These are phyloP conservation scores for Falciphora oryzae DNA, from an alignment of 2,329 filamentous ascomycete genomes.

Conservation along the genomic window DNA sequence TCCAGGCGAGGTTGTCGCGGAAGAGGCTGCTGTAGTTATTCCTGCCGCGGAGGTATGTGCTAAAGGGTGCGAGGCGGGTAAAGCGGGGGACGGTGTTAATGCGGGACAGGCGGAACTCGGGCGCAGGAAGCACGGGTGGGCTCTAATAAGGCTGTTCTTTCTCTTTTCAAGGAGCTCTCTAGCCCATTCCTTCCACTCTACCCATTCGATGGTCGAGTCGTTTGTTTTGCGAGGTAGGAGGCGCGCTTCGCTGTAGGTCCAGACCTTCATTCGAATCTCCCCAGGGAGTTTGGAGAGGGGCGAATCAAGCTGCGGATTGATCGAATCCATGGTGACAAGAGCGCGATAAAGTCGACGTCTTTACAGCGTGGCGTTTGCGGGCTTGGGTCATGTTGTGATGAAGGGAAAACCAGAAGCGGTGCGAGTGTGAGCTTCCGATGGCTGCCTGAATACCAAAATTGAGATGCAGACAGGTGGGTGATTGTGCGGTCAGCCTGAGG, in stretches of 20 bases:
- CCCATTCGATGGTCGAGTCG: slow-evolving; percentile 14
- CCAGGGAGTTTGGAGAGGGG: too few relatives aligned
- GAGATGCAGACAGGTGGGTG: too few relatives aligned
- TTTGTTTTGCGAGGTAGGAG: slow-evolving; percentile 14
- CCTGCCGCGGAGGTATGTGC: slow-evolving; percentile 13
- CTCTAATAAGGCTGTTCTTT: slow-evolving; percentile 6
- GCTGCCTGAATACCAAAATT: too few relatives aligned
- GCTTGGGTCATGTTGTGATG: too few relatives aligned
- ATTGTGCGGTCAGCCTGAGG: too few relatives aligned
- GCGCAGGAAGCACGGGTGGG: slow-evolving; percentile 18
- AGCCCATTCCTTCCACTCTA: slow-evolving; percentile 13
- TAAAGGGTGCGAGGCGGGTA: slow-evolving; percentile 12
- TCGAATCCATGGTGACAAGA: too few relatives aligned
- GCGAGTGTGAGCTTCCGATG: too few relatives aligned
- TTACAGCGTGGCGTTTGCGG: too few relatives aligned
- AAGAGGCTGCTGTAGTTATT: slow-evolving; percentile 25
- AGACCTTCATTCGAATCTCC: too few relatives aligned
- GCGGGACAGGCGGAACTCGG: slow-evolving; percentile 18
- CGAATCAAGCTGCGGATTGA: too few relatives aligned
- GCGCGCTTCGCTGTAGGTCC: slow-evolving; percentile 14
- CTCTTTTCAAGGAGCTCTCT: slow-evolving; percentile 14
- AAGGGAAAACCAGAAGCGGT: too few relatives aligned
- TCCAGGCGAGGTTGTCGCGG: slow-evolving; percentile 30
- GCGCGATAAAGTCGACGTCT: too few relatives aligned
- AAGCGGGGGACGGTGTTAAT: slow-evolving; percentile 16